Conservation (phyloP, 179 eudicot species). For the Vitellaria paradoxa region DNA sequence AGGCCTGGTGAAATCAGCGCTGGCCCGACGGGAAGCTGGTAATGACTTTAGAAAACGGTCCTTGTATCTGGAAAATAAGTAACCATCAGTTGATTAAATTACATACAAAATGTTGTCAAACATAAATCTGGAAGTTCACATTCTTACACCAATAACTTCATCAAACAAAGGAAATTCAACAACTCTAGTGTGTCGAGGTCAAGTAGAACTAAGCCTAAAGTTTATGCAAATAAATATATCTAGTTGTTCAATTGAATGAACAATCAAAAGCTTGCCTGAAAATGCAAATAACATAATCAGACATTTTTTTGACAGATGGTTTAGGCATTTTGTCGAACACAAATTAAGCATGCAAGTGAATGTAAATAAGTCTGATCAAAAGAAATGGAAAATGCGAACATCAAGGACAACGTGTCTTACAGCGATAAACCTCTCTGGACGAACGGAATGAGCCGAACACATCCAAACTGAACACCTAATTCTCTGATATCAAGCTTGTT, state of each 20-base stretch:
- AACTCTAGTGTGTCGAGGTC: not conserved
- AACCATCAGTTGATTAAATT: not conserved
- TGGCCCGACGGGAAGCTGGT: slow-evolving; percentile 61
- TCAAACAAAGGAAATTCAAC: not conserved
- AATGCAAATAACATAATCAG: not conserved
- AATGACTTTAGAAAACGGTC: slow-evolving; percentile 75
- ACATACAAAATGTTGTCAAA: not conserved
- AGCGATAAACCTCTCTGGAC: slow-evolving; percentile 68
- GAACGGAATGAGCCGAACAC: slow-evolving; percentile 84
- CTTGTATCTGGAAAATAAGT: slow-evolving; percentile 59
- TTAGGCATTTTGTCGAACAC: slow-evolving; percentile 31
- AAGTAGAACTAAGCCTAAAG: not conserved
- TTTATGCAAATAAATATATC: not conserved
- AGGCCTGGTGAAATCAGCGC: slow-evolving; percentile 83
- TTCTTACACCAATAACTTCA: not conserved
- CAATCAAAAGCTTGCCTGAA: not conserved
- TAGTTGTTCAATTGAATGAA: not conserved
- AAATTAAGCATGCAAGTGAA: slow-evolving; percentile 1
- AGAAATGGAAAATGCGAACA: not conserved
- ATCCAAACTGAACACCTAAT: slow-evolving; percentile 83
- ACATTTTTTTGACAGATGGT: not conserved
- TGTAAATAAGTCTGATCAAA: not conserved
- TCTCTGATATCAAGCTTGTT: slow-evolving; percentile 85
- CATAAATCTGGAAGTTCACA: not conserved
- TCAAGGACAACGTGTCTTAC: slow-evolving; percentile 40